phyloP scores from a whole-genome alignment of 176 grass and related monocot genomes.

The Carex myosuroides region DNA sequence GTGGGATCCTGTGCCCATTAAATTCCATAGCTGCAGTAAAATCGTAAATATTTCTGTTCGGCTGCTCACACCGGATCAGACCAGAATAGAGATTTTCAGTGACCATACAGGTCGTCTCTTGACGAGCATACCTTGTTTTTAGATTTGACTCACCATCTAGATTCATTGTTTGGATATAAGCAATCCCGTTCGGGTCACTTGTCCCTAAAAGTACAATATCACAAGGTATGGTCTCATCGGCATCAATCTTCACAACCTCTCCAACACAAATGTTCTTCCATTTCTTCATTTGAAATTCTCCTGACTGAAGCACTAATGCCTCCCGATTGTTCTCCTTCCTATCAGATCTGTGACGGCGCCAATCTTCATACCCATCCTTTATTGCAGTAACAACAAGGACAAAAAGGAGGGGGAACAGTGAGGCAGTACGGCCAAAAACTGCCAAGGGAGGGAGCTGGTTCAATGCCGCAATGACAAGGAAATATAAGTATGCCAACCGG shows the following conservation, averaged over 20 bases:
- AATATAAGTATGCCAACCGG: slow-evolving; percentile 89
- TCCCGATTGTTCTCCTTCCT: slow-evolving; percentile 96
- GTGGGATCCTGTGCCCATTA: slow-evolving; percentile 63
- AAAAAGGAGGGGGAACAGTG: slow-evolving; percentile 91
- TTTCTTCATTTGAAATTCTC: slow-evolving; percentile 71
- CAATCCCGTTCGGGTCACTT: slow-evolving; percentile 95
- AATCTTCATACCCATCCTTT: slow-evolving; percentile 99
- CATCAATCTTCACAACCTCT: slow-evolving; percentile 85
- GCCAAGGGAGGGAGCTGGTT: slow-evolving; percentile 98
- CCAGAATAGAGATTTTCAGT: slow-evolving; percentile 46
- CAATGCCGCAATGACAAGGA: slow-evolving; percentile 95
- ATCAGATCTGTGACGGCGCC: slow-evolving; percentile 91
- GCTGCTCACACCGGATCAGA: slow-evolving; percentile 86
- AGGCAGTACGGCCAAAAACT: slow-evolving; percentile 96
- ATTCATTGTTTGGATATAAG: slow-evolving; percentile 99
- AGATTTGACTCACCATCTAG: slow-evolving; percentile 98
- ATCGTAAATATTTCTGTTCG: slow-evolving; percentile 98
- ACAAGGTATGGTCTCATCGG: slow-evolving; percentile 91
- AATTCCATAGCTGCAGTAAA: slow-evolving; percentile 97
- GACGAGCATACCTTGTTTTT: slow-evolving; percentile 97
- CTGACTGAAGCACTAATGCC: slow-evolving; percentile 74
- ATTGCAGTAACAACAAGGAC: slow-evolving; percentile 97
- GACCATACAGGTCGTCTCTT: slow-evolving; percentile 73
- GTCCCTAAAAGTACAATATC: slow-evolving; percentile 91
- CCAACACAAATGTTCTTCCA: slow-evolving; percentile 96